Percentiles rank a stretch among this genome's conserved stretches.
Evolutionary conservation across 2,329 filamentous ascomycete genomes (phyloP).

Genomic region (Verticillium zaregamsianum): DNA sequence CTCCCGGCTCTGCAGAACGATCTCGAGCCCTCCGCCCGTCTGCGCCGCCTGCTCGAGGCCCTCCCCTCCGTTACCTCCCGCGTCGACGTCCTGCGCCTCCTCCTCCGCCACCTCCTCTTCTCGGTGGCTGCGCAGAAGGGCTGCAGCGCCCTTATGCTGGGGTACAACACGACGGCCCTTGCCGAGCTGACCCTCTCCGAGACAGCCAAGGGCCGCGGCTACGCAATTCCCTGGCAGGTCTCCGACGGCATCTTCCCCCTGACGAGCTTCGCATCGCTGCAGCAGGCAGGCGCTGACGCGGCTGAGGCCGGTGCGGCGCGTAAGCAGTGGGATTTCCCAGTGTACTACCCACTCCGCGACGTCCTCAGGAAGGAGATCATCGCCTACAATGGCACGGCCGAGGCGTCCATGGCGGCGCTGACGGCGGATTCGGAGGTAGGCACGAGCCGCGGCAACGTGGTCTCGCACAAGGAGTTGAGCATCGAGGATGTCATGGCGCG

Average conservation of each 20-base stretch:
- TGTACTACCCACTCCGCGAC: slow-evolving; percentile 82
- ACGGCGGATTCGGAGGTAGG: slow-evolving; percentile 19
- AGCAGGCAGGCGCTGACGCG: not conserved
- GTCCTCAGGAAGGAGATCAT: slow-evolving; percentile 76
- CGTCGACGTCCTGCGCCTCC: slow-evolving; percentile 66
- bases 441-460: slow-evolving; percentile 31
- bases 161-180: slow-evolving; percentile 81
- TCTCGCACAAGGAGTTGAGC: slow-evolving; percentile 71
- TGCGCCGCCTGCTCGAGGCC: slow-evolving; percentile 53
- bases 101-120: slow-evolving; percentile 70
- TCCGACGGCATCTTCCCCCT: slow-evolving; percentile 60
- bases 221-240: slow-evolving; percentile 75
- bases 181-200: slow-evolving; percentile 82
- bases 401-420: slow-evolving; percentile 47
- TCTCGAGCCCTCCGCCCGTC: slow-evolving; percentile 29
- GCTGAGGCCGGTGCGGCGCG: not conserved
- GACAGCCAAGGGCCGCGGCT: slow-evolving; percentile 87
- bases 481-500: slow-evolving; percentile 88
- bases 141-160: slow-evolving; percentile 73
- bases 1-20: slow-evolving; percentile 26
- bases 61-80: slow-evolving; percentile 72
- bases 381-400: slow-evolving; percentile 55
- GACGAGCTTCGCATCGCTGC: slow-evolving; percentile 5
- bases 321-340: slow-evolving; percentile 22
- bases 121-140: slow-evolving; percentile 52